These are phyloP conservation scores for Cercophora newfieldiana DNA, from an alignment of 495 filamentous ascomycete genomes.

Conservation along the genomic window DNA sequence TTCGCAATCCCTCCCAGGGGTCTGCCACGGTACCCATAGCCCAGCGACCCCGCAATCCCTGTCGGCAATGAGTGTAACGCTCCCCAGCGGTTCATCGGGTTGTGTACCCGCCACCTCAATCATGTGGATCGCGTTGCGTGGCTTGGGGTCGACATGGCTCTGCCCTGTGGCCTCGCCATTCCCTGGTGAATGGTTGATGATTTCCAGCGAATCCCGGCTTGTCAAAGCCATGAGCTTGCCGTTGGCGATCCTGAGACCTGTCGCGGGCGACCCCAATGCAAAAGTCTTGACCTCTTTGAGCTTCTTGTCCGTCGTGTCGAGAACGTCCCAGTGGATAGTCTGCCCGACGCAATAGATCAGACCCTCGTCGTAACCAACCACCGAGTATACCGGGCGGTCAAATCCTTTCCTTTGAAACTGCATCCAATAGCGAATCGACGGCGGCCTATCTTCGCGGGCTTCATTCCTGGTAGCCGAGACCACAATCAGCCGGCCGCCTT, in stretches of 20 bases:
- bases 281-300: slow-evolving; percentile 40
- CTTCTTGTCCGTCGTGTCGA: slow-evolving; percentile 45
- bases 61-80: slow-evolving; percentile 48
- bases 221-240: slow-evolving; percentile 48
- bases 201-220: slow-evolving; percentile 43
- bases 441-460: slow-evolving; percentile 8
- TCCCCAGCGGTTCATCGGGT: slow-evolving; percentile 20
- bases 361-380: slow-evolving; percentile 42
- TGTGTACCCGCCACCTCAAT: slow-evolving; percentile 36
- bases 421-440: slow-evolving; percentile 46
- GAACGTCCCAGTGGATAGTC: slow-evolving; percentile 45
- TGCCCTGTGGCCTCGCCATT: slow-evolving; percentile 27
- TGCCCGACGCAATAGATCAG: slow-evolving; percentile 48
- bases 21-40: slow-evolving; percentile 48
- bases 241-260: slow-evolving; percentile 39
- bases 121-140: slow-evolving; percentile 39
- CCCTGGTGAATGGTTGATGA: slow-evolving; percentile 39
- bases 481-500: slow-evolving; percentile 46
- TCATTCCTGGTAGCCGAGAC: slow-evolving; percentile 36
- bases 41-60: slow-evolving; percentile 49
- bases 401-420: slow-evolving; percentile 42
- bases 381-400: slow-evolving; percentile 42
- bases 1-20: slow-evolving; percentile 42
- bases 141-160: slow-evolving; percentile 39
- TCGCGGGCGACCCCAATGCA: slow-evolving; percentile 46